These are phyloP conservation scores for Prunus persica DNA, from an alignment of 306 rosid genomes.

Conservation along the genomic window Prunus_persica_NCBIv2 NC_034014.1:27811001-27811500, in stretches of 20 bases:
- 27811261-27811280: background rate
- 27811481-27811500: slow-evolving; percentile 96
- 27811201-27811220: background rate
- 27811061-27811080: slow-evolving; percentile 1
- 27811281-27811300: background rate
- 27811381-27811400: slow-evolving; percentile 83
- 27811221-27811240: background rate
- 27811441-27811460: slow-evolving; percentile 92
- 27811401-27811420: slow-evolving; percentile 84
- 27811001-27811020: background rate
- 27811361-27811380: slow-evolving; percentile 87
- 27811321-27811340: slow-evolving; percentile 83
- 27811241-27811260: background rate
- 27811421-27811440: slow-evolving; percentile 92
- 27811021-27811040: background rate
- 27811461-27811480: slow-evolving; percentile 78
- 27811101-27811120: slow-evolving; percentile 5
- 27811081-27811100: slow-evolving; percentile 1
- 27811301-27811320: slow-evolving; percentile 70
- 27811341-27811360: slow-evolving; percentile 93
- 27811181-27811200: background rate
- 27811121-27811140: slow-evolving; percentile 10
- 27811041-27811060: background rate
- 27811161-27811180: background rate
- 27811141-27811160: slow-evolving; percentile 9